Percentiles rank a stretch among this genome's conserved stretches.
These are phyloP conservation scores for Adiantum capillusveneris DNA, from an alignment of 75 land plant genomes.

Conservation along the genomic window DNA sequence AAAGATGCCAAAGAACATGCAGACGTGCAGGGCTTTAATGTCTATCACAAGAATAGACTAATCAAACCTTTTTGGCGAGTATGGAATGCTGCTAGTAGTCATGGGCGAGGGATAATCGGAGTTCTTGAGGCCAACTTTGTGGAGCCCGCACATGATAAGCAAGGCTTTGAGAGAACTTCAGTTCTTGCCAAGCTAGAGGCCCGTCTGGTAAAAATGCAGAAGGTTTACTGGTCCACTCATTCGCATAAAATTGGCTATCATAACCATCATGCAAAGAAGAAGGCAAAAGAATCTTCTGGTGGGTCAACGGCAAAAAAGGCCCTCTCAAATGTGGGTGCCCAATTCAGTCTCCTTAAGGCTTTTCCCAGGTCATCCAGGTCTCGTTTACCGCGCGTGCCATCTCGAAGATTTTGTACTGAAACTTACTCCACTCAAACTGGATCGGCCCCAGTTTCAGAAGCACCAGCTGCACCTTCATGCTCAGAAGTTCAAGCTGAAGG, in stretches of 20 bases:
- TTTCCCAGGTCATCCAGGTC: conserved; percentile 1
- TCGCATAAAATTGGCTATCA: not conserved
- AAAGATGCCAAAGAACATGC: conserved; percentile 86
- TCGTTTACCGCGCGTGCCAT: not conserved
- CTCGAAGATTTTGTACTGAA: not conserved
- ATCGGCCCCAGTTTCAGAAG: not conserved
- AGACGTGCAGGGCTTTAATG: conserved; percentile 93
- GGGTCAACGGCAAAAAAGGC: not conserved
- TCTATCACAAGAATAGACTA: conserved; percentile 95
- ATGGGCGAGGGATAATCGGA: conserved; percentile 84
- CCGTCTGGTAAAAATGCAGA: conserved; percentile 68
- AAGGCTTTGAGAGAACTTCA: conserved; percentile 87
- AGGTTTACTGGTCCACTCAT: conserved; percentile 47
- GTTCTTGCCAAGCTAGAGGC: conserved; percentile 75
- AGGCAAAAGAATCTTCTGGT: not conserved
- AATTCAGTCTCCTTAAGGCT: not conserved
- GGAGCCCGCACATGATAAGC: conserved; percentile 98
- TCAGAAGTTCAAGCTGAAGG: not conserved
- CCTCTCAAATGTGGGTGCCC: not conserved
- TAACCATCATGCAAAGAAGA: too few relatives aligned
- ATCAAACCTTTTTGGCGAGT: conserved; percentile 96
- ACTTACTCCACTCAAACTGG: not conserved
- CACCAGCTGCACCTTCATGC: not conserved
- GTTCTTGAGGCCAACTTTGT: conserved; percentile 95
- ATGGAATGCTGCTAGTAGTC: conserved; percentile 88